phyloP scores from a whole-genome alignment of 805 yeast genomes.

The Starmera quercuum region DNA sequence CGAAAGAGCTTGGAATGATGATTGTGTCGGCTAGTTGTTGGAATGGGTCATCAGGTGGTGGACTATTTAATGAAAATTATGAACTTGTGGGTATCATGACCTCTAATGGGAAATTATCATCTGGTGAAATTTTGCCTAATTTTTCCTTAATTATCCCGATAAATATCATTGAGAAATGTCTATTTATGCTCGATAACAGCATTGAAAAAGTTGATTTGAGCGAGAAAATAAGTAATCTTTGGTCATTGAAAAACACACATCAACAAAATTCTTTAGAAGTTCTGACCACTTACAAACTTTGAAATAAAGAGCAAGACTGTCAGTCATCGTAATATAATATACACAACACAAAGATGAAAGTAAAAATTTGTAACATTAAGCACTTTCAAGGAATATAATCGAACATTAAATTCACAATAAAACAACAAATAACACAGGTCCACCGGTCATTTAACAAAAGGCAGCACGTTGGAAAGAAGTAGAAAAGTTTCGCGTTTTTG shows the following conservation, averaged over 20 bases:
- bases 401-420: too few species aligned
- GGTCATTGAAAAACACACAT: slow-evolving; percentile 18
- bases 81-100: slow-evolving; percentile 22
- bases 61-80: slow-evolving; percentile 14
- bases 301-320: too few species aligned
- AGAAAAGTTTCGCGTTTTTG: too few species aligned
- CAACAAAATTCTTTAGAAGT: slow-evolving; percentile 3
- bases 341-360: too few species aligned
- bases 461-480: too few species aligned
- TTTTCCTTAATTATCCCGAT: slow-evolving; percentile 20
- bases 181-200: slow-evolving; percentile 9
- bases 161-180: slow-evolving; percentile 15
- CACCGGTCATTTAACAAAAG: too few species aligned
- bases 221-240: slow-evolving; percentile 10
- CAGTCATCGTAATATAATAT: too few species aligned
- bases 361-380: too few species aligned
- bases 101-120: slow-evolving; percentile 19
- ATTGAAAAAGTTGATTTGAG: slow-evolving; percentile 6
- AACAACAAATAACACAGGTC: too few species aligned
- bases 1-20: slow-evolving; percentile 9
- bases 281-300: too few species aligned
- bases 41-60: slow-evolving; percentile 24
- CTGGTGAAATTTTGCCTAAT: slow-evolving; percentile 20
- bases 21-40: slow-evolving; percentile 21
- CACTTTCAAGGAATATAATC: too few species aligned